These are phyloP conservation scores for Pichia membranifaciens DNA, from an alignment of 805 yeast genomes.

Conservation along the genomic window DNA sequence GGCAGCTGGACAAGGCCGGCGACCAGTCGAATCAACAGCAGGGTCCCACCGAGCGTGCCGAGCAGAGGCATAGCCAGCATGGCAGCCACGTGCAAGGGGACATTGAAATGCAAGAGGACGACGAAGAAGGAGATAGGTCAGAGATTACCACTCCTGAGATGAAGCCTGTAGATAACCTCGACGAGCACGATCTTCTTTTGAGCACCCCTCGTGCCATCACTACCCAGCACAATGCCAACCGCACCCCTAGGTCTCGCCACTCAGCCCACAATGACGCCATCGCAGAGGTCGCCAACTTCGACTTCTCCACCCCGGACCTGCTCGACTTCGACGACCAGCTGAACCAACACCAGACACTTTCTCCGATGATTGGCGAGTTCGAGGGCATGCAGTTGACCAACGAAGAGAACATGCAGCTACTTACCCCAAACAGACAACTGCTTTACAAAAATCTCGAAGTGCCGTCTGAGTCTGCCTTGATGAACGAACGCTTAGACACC, in stretches of 20 bases:
- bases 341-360: neutral
- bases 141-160: no score
- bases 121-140: no score
- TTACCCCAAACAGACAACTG: constrained; percentile 9
- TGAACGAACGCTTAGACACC: neutral
- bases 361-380: constrained; percentile 17
- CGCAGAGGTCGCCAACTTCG: constrained; percentile 3
- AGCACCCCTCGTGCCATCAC: no score
- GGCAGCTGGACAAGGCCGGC: neutral
- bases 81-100: no score
- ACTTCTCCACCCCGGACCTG: constrained; percentile 7
- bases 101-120: no score
- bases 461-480: neutral
- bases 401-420: constrained; percentile 10
- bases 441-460: constrained; percentile 2
- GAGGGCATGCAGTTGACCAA: constrained; percentile 12
- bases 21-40: no score
- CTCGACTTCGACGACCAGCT: neutral
- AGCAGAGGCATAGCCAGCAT: no score
- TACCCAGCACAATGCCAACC: no score
- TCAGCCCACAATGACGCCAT: neutral
- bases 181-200: no score
- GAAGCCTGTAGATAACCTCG: no score
- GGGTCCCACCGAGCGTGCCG: no score
- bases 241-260: no score